Percentiles rank a stretch among this genome's conserved stretches.
These are phyloP conservation scores for Ambrosiella xylebori DNA, from an alignment of 2,329 filamentous ascomycete species.

Conservation along the genomic window DNA sequence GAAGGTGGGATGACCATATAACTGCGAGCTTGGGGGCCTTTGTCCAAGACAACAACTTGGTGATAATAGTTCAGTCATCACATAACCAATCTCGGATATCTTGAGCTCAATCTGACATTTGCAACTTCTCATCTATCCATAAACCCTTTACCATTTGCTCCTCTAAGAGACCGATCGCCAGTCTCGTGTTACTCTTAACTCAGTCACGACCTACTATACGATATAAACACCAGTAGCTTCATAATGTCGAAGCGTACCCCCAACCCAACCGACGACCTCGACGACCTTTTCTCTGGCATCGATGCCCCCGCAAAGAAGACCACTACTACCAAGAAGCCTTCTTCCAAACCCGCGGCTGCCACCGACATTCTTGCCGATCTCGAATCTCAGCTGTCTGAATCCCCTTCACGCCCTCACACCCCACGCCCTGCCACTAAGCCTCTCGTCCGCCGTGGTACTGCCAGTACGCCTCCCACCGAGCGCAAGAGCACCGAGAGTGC, in stretches of 20 bases:
- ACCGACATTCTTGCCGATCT: conserved; percentile 78
- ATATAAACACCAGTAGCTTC: background rate
- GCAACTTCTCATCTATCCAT: too few relatives aligned
- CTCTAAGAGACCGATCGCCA: too few relatives aligned
- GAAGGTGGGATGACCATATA: too few relatives aligned
- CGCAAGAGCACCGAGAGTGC: conserved; percentile 68
- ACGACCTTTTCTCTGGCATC: conserved; percentile 48
- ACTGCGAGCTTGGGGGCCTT: too few relatives aligned
- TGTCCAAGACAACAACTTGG: too few relatives aligned
- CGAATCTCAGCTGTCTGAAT: conserved; percentile 51
- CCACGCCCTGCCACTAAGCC: conserved; percentile 45
- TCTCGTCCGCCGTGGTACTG: conserved; percentile 44
- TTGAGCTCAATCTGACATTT: too few relatives aligned
- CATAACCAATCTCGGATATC: too few relatives aligned
- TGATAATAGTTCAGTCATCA: too few relatives aligned
- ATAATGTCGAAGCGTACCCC: conserved; percentile 37
- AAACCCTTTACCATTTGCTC: too few relatives aligned
- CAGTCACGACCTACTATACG: background rate
- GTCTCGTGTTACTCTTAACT: too few relatives aligned
- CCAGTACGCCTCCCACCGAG: conserved; percentile 18
- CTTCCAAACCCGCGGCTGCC: conserved; percentile 33
- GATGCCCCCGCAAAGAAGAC: conserved; percentile 22
- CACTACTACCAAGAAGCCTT: conserved; percentile 34
- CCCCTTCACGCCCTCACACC: conserved; percentile 64
- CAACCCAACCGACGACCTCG: conserved; percentile 40